Percentiles rank a stretch among this genome's conserved stretches.
Evolutionary conservation across 352 stramenopile species (phyloP).

Genomic region (Phytophthora multivora): DNA sequence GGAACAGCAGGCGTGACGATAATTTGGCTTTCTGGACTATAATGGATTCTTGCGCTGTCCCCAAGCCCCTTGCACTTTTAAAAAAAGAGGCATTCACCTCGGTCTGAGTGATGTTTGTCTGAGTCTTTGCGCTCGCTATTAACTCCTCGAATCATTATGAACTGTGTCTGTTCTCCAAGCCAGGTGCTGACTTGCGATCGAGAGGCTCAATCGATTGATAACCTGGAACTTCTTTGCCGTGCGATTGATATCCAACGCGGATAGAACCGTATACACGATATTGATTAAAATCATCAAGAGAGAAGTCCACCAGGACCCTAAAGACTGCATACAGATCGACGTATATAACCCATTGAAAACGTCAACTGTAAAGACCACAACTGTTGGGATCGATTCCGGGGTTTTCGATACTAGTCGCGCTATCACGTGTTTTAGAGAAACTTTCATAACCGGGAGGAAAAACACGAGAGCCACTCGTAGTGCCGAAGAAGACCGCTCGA

Average conservation of each 20-base stretch:
- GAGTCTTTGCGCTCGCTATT: too few species aligned
- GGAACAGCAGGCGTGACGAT: conserved; percentile 14
- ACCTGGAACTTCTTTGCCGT: conserved; percentile 4
- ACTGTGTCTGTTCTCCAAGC: too few species aligned
- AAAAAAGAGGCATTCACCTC: too few species aligned
- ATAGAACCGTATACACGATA: conserved; percentile 5
- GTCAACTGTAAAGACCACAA: conserved; percentile 23
- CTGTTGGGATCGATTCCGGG: conserved; percentile 4
- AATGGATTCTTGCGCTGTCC: too few species aligned
- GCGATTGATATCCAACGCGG: conserved; percentile 11
- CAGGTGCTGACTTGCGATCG: too few species aligned
- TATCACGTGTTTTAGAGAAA: conserved; percentile 13
- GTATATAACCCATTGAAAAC: conserved; percentile 23
- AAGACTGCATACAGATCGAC: conserved; percentile 19
- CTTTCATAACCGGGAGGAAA: conserved; percentile 13
- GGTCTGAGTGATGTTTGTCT: too few species aligned
- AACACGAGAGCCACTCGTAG: conserved; percentile 7
- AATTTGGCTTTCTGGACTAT: not conserved
- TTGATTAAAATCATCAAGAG: conserved; percentile 16
- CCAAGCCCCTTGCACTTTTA: too few species aligned
- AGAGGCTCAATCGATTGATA: too few species aligned
- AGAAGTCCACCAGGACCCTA: conserved; percentile 9
- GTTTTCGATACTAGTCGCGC: conserved; percentile 2
- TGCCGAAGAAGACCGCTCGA: not conserved
- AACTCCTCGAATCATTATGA: too few species aligned